Base-by-base conservation (phyloP, 495 filamentous ascomycete species). In the Daldinia vernicosa region DNA sequence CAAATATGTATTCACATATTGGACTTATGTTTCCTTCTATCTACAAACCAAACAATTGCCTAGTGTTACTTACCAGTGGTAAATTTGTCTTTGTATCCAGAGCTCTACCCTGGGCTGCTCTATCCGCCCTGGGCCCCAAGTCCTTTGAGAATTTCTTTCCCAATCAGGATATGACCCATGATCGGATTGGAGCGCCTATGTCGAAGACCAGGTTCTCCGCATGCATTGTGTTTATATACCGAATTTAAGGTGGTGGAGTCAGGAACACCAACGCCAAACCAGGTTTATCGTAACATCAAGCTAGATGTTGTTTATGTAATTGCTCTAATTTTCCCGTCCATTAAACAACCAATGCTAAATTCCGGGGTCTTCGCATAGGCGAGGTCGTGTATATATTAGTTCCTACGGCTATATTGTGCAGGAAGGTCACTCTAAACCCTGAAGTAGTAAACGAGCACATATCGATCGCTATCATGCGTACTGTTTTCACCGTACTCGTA, bases 201-300 rank as follows among this genome's bases (percentile, higher is more conserved):
- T 40, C 5, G 26, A 75, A 69, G 17, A 84, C 70, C 28, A 84
- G 59, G 32, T 75, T 75, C 69, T 75, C 72, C 69, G 69, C 72
- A 75, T 59, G 19, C 15, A 33, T 24, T 33, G 47, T 47, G 52
- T 37, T 47, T 58, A 45, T 30, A 65, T 60, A 37, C 61, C 63
- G 67, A 54, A 69, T 47, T 27, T 33, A 50, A 39, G 47, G 17
- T 54, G 51, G 60, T 37, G 53, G 57, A 58, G 51, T 24, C 47
- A 30, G 50, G 39, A 39, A 30, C 39, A 62, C 40, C 17, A 47
- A 1, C 19, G 11, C 8, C 37, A 60, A 51, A 45, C 63, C 63
- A 43, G 33, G 57, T 70, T 65, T 70, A 70, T 32, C 22, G 68
- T 70, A 66, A 7, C 62, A 70, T 70, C 57, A 62, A 51, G 28